Evolutionary conservation across 129 eudicot genomes (phyloP), one percentile per base, ranked within the genome.

Genomic region (Cynara cardunculus): DNA sequence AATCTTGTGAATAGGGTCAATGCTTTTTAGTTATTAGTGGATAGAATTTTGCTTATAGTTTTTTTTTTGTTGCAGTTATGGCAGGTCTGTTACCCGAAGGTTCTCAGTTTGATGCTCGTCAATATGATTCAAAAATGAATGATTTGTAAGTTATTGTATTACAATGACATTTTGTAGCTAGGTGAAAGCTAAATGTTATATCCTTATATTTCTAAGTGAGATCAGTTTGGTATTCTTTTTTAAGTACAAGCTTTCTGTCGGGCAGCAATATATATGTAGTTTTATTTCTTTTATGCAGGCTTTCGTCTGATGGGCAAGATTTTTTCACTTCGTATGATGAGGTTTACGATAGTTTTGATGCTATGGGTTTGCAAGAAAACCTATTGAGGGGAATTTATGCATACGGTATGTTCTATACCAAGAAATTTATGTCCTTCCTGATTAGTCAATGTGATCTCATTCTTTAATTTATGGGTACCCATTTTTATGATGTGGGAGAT

Each of bases 51-150:
- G 35, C 22, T 10, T 46, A 24, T 32, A 24, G 34, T 10, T 24
- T 25, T 68, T 68, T 78, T 35, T 30, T 76, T 35, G 78, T 25
- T 78, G 71, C 71, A 90, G 92, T 78, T 39, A 90, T 90, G 92
- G 92, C 92, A 72, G 90, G 89, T 44, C 49, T 81, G 75, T 82
- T 86, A 75, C 75, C 92, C 35, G 92, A 88, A 62, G 90, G 89
- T 41, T 78, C 90, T 34, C 89, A 88, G n/a, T 90, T 86, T 85
- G 92, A 90, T 78, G 82, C 76, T 72, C 85, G 81, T 35, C 89
- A 86, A 75, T 86, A 67, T 77, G 95, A 90, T 82, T 28, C 87
- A 0, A 90, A 84, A 77, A 88, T 90, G 95, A 86, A 69, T 78
- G 95, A 90, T 61, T 35, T 90, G 95, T 90, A 75, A 86, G 92